Evolutionary conservation across 2,329 filamentous ascomycete genomes (phyloP), one percentile per base, ranked within the genome.

Genomic region (Madurella fahalii): DNA sequence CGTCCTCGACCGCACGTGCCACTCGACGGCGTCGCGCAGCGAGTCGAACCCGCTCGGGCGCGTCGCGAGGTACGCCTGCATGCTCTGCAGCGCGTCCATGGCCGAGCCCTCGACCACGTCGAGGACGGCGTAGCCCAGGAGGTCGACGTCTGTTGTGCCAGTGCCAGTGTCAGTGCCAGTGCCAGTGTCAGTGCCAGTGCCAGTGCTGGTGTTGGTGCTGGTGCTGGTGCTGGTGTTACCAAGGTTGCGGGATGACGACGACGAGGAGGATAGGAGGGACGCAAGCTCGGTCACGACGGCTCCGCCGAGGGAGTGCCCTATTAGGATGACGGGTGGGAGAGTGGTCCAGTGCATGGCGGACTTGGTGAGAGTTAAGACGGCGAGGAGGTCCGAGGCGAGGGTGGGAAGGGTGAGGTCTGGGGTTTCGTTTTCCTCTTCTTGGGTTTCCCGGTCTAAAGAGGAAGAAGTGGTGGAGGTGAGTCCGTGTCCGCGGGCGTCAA

Each of bases 41-140:
- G 84, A 87, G n/a, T 83, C 76, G 65, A 99, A 99, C 2, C 85
- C 83, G 9, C 77, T 76, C 0, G 94, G 94, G 18, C 94, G 81
- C 4, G 86, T 91, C 1, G 88, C 85, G 17, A 99, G 80, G 69
- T 96, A 96, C 2, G 86, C 87, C 62, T 94, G 87, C 94, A 99
- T 99, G 70, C 88, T 92, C 69, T 91, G 85, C 50, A 99, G 78
- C 2, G 94, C 93, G 69, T 97, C 94, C 71, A 99, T 93, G 34
- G 94, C 94, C 0, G 90, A 95, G 11, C 94, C 89, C 72, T 99
- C 94, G 30, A 99, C 94, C 4, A 99, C 90, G 71, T 99, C 94
- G 15, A 99, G 77, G 8, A 97, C 92, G 3, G 85, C 89, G 71
- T 93, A 96, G 17, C 90, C 94, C 15, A 97, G 76, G 1, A 97